Percentiles rank a stretch among this genome's conserved stretches.
These are phyloP conservation scores for Suillus americanus DNA, from an alignment of 768 basidiomycete genomes.

Conservation along the genomic window DNA sequence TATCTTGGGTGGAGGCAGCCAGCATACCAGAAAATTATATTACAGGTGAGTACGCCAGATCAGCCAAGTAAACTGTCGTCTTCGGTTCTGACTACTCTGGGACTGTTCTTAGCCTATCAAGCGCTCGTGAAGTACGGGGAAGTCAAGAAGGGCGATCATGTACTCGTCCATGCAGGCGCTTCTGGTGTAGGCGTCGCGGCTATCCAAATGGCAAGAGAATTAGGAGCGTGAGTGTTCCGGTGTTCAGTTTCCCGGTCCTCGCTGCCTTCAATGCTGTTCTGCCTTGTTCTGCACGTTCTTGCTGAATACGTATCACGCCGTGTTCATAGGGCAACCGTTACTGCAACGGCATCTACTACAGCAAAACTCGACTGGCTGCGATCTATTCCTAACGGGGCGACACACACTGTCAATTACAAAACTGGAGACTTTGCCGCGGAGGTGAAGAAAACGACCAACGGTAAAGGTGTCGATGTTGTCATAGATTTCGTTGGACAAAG, in stretches of 20 bases:
- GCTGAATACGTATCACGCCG: conserved; percentile 9
- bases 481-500: conserved; percentile 82
- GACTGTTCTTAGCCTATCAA: conserved; percentile 49
- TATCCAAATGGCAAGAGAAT: conserved; percentile 78
- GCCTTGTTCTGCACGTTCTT: not conserved
- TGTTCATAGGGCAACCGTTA: conserved; percentile 57
- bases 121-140: conserved; percentile 69
- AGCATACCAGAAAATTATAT: conserved; percentile 87
- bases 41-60: conserved; percentile 55
- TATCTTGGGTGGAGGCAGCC: conserved; percentile 85
- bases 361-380: conserved; percentile 82
- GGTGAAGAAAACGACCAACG: conserved; percentile 64
- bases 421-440: conserved; percentile 76
- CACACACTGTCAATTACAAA: conserved; percentile 82
- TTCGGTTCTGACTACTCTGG: conserved; percentile 9
- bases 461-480: conserved; percentile 77
- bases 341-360: conserved; percentile 81
- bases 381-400: conserved; percentile 64
- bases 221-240: conserved; percentile 60
- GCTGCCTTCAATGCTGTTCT: conserved; percentile 3
- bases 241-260: not conserved
- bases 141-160: conserved; percentile 67
- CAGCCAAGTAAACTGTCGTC: conserved; percentile 1
- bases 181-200: conserved; percentile 89
- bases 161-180: conserved; percentile 88